These are phyloP conservation scores for Quercus aquifolioides DNA, from an alignment of 306 rosid species.

Conservation along the genomic window DNA sequence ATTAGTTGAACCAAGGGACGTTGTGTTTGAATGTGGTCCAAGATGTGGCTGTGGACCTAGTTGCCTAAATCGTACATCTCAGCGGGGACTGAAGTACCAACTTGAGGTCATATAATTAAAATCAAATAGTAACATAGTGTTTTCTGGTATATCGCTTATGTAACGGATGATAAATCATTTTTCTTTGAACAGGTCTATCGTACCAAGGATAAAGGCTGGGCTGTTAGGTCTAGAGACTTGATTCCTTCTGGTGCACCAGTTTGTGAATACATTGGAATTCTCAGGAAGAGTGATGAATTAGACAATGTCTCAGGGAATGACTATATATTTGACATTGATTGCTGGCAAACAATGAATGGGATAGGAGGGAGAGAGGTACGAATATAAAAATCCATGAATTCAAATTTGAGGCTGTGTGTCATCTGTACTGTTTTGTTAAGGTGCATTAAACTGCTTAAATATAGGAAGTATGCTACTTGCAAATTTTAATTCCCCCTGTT, in stretches of 20 bases:
- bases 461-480: neutral
- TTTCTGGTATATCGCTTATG: neutral
- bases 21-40: slow-evolving; percentile 93
- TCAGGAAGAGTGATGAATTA: slow-evolving; percentile 68
- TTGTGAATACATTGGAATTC: slow-evolving; percentile 83
- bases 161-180: neutral
- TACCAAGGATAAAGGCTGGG: slow-evolving; percentile 93
- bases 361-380: slow-evolving; percentile 89
- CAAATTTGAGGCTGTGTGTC: neutral
- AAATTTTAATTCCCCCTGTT: neutral
- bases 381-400: neutral
- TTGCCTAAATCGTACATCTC: slow-evolving; percentile 87
- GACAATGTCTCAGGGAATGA: slow-evolving; percentile 59
- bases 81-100: slow-evolving; percentile 62
- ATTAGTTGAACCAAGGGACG: slow-evolving; percentile 88
- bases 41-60: slow-evolving; percentile 80
- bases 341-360: slow-evolving; percentile 87
- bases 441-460: neutral
- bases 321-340: slow-evolving; percentile 89
- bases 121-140: neutral
- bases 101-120: slow-evolving; percentile 56
- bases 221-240: slow-evolving; percentile 92
- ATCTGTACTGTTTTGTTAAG: neutral
- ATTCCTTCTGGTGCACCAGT: slow-evolving; percentile 97
- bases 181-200: slow-evolving; percentile 61